These are phyloP conservation scores for Polygonum maritimum DNA, from an alignment of 148 eudicot species.

Conservation along the genomic window DNA sequence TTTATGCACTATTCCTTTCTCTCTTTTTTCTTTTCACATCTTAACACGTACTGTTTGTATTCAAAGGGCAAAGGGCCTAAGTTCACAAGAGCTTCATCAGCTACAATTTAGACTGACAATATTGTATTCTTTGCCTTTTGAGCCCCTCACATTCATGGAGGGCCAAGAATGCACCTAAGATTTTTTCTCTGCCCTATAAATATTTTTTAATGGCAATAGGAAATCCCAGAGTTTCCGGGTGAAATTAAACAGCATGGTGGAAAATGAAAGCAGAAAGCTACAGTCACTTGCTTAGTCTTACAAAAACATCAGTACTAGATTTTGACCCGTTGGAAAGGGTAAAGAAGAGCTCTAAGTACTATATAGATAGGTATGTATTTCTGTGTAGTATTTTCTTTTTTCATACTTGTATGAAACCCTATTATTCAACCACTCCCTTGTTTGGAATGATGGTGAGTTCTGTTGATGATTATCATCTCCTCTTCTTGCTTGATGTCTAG, in stretches of 20 bases:
- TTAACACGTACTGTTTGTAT: neutral
- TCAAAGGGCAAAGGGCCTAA: conserved; percentile 6
- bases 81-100: neutral
- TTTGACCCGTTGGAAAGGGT: neutral
- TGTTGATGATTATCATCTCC: conserved; percentile 2
- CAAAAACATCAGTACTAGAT: neutral
- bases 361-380: neutral
- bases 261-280: conserved; percentile 4
- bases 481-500: conserved; percentile 4
- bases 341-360: neutral
- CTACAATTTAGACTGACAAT: neutral
- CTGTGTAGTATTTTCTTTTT: neutral
- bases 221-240: conserved; percentile 1
- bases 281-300: neutral
- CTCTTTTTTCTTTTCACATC: neutral
- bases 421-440: conserved; percentile 2
- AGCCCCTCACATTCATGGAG: neutral
- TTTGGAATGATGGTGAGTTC: conserved; percentile 5
- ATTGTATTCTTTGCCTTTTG: neutral
- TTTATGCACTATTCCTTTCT: neutral
- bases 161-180: neutral
- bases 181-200: neutral
- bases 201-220: neutral
- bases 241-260: neutral
- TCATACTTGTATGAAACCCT: neutral